Evolutionary conservation across 2,329 filamentous ascomycete genomes (phyloP).

Genomic region (Dactylella cylindrospora): DNA sequence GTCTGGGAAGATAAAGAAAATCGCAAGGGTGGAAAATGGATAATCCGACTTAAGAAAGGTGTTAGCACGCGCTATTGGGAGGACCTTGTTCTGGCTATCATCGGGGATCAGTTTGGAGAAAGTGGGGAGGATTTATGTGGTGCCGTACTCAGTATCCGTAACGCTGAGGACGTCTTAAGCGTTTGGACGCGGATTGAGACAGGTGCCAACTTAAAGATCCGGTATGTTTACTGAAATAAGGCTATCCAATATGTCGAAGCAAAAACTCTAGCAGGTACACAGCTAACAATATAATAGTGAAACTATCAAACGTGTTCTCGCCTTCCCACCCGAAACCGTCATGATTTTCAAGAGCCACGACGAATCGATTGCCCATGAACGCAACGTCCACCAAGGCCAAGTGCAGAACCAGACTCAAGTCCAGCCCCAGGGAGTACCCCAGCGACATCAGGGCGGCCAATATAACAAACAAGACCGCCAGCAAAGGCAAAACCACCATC

Average conservation of each 20-base stretch:
- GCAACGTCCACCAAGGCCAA: conserved; percentile 29
- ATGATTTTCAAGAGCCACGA: conserved; percentile 96
- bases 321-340: conserved; percentile 82
- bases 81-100: conserved; percentile 82
- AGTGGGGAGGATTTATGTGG: conserved; percentile 93
- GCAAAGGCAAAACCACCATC: conserved; percentile 40
- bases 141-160: conserved; percentile 88
- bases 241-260: background rate
- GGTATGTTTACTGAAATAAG: conserved; percentile 65
- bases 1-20: conserved; percentile 99
- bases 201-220: conserved; percentile 91
- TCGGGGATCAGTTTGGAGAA: conserved; percentile 92
- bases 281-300: conserved; percentile 62
- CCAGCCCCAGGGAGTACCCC: too few species aligned
- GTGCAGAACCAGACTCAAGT: conserved; percentile 17
- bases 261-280: background rate
- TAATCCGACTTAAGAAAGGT: conserved; percentile 93
- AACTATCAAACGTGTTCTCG: conserved; percentile 86
- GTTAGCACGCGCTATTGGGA: conserved; percentile 97
- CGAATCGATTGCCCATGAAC: conserved; percentile 67
- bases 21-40: conserved; percentile 95
- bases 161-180: conserved; percentile 94
- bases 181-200: conserved; percentile 96
- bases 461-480: conserved; percentile 40
- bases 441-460: conserved; percentile 24